Percentiles rank a stretch among this genome's conserved stretches.
Conservation (phyloP, 2,329 filamentous ascomycete genomes). For the Tolypocladium nubicola region DNA sequence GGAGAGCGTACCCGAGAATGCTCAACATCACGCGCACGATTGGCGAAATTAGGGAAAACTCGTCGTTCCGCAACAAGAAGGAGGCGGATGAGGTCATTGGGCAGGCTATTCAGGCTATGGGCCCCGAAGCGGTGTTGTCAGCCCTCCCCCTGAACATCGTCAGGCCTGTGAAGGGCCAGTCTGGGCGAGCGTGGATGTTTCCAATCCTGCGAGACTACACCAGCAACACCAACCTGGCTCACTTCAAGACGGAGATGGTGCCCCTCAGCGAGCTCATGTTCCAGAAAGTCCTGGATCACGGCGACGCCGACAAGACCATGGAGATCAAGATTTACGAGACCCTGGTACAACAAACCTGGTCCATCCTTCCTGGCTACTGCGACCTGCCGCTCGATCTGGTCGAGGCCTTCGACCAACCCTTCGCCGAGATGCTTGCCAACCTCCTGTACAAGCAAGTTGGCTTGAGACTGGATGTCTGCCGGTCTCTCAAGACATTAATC, state of each 20-base stretch:
- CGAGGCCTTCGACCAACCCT: constrained; percentile 71
- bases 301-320: constrained; percentile 77
- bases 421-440: constrained; percentile 86
- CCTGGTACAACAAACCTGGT: constrained; percentile 91
- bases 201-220: constrained; percentile 84
- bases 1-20: constrained; percentile 73
- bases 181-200: constrained; percentile 88
- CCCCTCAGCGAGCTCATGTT: constrained; percentile 86
- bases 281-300: constrained; percentile 77
- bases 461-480: constrained; percentile 77
- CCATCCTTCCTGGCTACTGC: constrained; percentile 86
- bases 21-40: constrained; percentile 65
- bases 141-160: constrained; percentile 80
- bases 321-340: constrained; percentile 98
- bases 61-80: constrained; percentile 87
- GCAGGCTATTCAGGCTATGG: constrained; percentile 81
- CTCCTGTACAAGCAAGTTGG: constrained; percentile 88
- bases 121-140: constrained; percentile 70
- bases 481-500: constrained; percentile 73
- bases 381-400: constrained; percentile 74
- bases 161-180: constrained; percentile 64
- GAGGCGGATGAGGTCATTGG: constrained; percentile 87
- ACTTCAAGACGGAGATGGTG: constrained; percentile 80
- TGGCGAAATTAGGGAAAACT: constrained; percentile 78
- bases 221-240: constrained; percentile 74